Percentiles rank a stretch among this genome's conserved stretches.
phyloP scores from a whole-genome alignment of 1,284 basidiomycete genomes.

The Papiliotrema flavescens region DNA sequence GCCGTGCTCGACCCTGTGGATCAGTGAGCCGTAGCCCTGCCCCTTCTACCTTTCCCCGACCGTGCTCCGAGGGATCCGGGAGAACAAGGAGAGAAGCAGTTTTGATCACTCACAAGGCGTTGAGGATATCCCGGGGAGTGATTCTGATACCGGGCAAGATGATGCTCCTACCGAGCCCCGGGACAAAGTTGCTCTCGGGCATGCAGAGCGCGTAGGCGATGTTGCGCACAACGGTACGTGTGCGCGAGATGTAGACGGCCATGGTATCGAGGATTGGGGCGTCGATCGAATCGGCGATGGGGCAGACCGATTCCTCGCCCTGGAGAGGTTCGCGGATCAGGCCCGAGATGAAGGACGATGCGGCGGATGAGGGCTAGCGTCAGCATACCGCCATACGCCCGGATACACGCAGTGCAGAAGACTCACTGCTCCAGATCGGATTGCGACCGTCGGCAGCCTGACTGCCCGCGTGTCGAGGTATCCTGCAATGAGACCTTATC shows the following conservation, averaged over 20 bases:
- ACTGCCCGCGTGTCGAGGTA: constrained; percentile 62
- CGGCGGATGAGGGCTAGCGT: constrained; percentile 55
- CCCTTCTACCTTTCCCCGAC: no score
- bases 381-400: constrained; percentile 17
- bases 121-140: constrained; percentile 46
- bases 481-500: constrained; percentile 33
- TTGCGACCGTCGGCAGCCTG: constrained; percentile 61
- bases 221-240: constrained; percentile 52
- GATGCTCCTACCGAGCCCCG: constrained; percentile 36
- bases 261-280: constrained; percentile 51
- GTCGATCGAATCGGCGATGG: constrained; percentile 49
- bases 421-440: constrained; percentile 54
- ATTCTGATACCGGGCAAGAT: constrained; percentile 50
- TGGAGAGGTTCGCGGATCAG: constrained; percentile 64
- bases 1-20: constrained; percentile 38
- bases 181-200: constrained; percentile 37
- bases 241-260: constrained; percentile 57
- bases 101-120: constrained; percentile 37
- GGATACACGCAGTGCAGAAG: not conserved
- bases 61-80: no score
- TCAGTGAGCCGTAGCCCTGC: not conserved
- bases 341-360: constrained; percentile 62
- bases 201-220: constrained; percentile 47
- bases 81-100: not conserved
- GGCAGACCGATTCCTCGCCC: constrained; percentile 55